These are phyloP conservation scores for Plectosphaerella sp. DNA, from an alignment of 2,329 filamentous ascomycete species.

Conservation along the genomic window DNA sequence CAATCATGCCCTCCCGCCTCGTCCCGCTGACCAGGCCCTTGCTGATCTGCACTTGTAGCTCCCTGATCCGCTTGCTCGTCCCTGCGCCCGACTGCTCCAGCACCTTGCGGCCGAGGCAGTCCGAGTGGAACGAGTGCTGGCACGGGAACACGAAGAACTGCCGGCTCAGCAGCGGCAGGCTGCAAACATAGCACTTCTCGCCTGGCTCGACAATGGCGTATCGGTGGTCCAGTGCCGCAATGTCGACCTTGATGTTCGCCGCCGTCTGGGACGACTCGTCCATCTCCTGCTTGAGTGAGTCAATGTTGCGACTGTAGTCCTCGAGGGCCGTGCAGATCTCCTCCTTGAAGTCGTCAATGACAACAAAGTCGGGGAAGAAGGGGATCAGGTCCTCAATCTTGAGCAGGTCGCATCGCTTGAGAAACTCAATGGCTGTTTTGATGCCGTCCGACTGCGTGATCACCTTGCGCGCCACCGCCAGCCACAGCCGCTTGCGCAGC, in stretches of 20 bases:
- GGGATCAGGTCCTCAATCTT: slow-evolving; percentile 96
- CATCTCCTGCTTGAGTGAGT: slow-evolving; percentile 87
- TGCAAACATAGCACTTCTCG: slow-evolving; percentile 88
- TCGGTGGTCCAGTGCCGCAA: slow-evolving; percentile 76
- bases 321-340: slow-evolving; percentile 94
- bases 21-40: slow-evolving; percentile 66
- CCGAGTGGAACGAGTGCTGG: slow-evolving; percentile 95
- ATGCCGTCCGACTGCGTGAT: slow-evolving; percentile 84
- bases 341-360: slow-evolving; percentile 98
- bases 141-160: slow-evolving; percentile 99
- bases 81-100: slow-evolving; percentile 74
- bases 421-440: slow-evolving; percentile 88
- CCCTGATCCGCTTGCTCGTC: slow-evolving; percentile 74
- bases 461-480: slow-evolving; percentile 90
- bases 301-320: slow-evolving; percentile 88
- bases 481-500: slow-evolving; percentile 90
- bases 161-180: slow-evolving; percentile 76
- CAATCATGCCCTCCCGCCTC: slow-evolving; percentile 76
- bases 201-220: slow-evolving; percentile 97
- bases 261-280: slow-evolving; percentile 88
- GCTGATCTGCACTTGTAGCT: slow-evolving; percentile 79
- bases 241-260: slow-evolving; percentile 84
- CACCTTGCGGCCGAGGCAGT: slow-evolving; percentile 84
- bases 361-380: slow-evolving; percentile 97
- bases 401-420: slow-evolving; percentile 85